Percentiles rank a stretch among this genome's conserved stretches.
Conservation (phyloP, 805 yeast species). For the Candida parachauliodes region DNA sequence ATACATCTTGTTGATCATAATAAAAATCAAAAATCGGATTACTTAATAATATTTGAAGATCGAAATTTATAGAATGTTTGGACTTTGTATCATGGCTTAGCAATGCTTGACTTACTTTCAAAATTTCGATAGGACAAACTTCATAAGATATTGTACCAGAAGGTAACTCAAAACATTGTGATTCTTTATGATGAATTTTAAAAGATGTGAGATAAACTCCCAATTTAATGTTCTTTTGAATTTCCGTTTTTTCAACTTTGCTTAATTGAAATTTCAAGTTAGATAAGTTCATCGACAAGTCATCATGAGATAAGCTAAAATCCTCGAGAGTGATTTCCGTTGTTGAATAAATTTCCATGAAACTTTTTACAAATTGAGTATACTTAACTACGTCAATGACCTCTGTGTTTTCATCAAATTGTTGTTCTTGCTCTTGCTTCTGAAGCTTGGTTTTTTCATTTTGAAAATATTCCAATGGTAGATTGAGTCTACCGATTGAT, state of each 20-base stretch:
- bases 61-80: slow-evolving; percentile 11
- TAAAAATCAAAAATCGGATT: slow-evolving; percentile 34
- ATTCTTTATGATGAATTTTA: slow-evolving; percentile 24
- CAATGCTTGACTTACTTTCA: slow-evolving; percentile 17
- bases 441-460: background rate
- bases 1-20: slow-evolving; percentile 32
- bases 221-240: slow-evolving; percentile 11
- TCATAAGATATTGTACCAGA: slow-evolving; percentile 25
- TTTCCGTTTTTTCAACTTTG: slow-evolving; percentile 9
- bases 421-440: background rate
- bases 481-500: slow-evolving; percentile 16
- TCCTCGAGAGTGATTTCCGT: slow-evolving; percentile 24
- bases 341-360: slow-evolving; percentile 8
- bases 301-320: slow-evolving; percentile 17
- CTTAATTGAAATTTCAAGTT: slow-evolving; percentile 19
- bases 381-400: slow-evolving; percentile 7
- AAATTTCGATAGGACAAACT: slow-evolving; percentile 20
- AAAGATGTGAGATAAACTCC: slow-evolving; percentile 25
- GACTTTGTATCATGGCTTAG: slow-evolving; percentile 8
- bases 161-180: slow-evolving; percentile 33
- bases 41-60: slow-evolving; percentile 22
- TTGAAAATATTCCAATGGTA: slow-evolving; percentile 14
- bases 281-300: slow-evolving; percentile 15
- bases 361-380: slow-evolving; percentile 2
- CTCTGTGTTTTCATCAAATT: slow-evolving; percentile 1